Base-by-base conservation (phyloP, 768 basidiomycete species). In the Porphyrellus cyaneotinctus region DNA sequence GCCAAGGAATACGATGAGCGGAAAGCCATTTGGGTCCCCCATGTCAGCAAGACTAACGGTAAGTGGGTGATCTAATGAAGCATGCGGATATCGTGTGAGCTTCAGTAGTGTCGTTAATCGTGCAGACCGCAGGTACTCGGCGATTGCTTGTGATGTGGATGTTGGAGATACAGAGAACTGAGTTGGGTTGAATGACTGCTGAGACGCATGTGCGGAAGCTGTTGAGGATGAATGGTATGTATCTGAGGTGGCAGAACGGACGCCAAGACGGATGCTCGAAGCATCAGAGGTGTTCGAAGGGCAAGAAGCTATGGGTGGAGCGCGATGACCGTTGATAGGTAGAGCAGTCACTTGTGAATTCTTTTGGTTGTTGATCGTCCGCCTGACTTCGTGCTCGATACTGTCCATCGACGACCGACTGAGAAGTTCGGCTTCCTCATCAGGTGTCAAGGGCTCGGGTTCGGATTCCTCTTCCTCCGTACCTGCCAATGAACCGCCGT, bases 41-140 rank as follows among this genome's bases (percentile, higher is more conserved):
- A 97, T 78, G 64, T 98, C 95, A 4, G 95, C 93, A n/a, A 95
- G 76, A 59, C 95, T 95, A 51, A 97, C 87, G 23, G 82, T 83
- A 54, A 92, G 78, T 15, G 89, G 85, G 63, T 82, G 74, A 62
- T 84, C 84, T 52, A 79, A 76, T 23, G 87, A 87, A 23, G 88
- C 84, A 64, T 94, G 89, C 10, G 88, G 90, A 3, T 84, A 82
- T 33, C 89, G 81, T 15, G 84, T 88, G 39, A 95, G 84, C 54
- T 76, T 85, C 36, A 97, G 69, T 39, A 94, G 70, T 0, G 88
- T 90, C 0, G 93, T 98, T 54, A 97, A 74, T 45, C 88, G 81
- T 15, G 87, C 80, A 32, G 95, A 97, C 39, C 86, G 91, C 52
- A 97, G 75, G 64, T 95, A 95, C 64, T 86, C 81, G 7, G 91